phyloP scores from a whole-genome alignment of 2,329 filamentous ascomycete species.

The Colletotrichum sp. region DNA sequence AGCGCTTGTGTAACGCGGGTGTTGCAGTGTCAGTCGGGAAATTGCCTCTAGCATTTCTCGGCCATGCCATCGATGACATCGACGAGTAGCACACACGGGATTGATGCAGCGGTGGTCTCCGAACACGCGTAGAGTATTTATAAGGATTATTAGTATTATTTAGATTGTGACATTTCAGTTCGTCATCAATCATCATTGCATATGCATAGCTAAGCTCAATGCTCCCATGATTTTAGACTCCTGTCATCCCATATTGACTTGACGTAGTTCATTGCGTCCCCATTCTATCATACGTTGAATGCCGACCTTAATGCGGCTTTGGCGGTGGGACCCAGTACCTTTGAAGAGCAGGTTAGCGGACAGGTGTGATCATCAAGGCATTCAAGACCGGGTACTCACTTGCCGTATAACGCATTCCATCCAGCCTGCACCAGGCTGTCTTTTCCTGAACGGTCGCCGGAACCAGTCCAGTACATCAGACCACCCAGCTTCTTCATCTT shows the following conservation, averaged over 20 bases:
- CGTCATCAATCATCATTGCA: neutral
- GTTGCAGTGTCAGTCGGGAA: neutral
- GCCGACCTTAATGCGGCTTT: neutral
- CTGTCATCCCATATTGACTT: neutral
- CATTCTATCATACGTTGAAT: neutral
- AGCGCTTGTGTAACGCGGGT: neutral
- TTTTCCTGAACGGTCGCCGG: slow-evolving; percentile 57
- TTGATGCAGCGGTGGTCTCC: neutral
- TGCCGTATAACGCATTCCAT: slow-evolving; percentile 50
- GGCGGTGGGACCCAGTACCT: neutral
- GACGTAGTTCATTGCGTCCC: neutral
- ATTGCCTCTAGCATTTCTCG: neutral
- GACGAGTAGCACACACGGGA: neutral
- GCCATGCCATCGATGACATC: neutral
- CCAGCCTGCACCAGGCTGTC: slow-evolving; percentile 67
- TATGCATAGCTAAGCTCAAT: neutral
- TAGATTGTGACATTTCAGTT: neutral
- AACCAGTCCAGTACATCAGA: slow-evolving; percentile 73
- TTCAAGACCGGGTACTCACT: neutral
- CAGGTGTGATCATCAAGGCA: neutral
- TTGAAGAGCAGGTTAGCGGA: neutral
- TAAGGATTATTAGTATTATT: neutral
- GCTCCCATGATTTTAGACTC: neutral
- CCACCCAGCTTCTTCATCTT: slow-evolving; percentile 61
- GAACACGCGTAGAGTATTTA: rapidly evolving